Conservation (phyloP, 2,329 filamentous ascomycete genomes). For the Ambrosiella beaveri region DNA sequence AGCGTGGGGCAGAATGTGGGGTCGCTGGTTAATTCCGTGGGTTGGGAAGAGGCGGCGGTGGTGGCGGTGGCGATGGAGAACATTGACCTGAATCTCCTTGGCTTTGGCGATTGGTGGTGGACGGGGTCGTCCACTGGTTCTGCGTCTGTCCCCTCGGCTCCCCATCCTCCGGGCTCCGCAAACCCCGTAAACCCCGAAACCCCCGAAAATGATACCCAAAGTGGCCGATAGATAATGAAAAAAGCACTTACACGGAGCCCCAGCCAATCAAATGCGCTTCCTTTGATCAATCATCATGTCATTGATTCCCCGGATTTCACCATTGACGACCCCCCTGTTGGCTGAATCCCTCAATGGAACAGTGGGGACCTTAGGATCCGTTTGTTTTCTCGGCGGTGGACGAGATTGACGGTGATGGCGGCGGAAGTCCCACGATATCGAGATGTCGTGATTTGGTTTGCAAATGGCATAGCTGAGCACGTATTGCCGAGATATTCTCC, state of each 20-base stretch:
- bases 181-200: no score
- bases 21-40: neutral
- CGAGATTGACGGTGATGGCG: no score
- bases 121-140: no score
- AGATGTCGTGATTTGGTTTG: no score
- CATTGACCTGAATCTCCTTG: neutral
- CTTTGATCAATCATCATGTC: neutral
- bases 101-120: neutral
- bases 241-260: neutral
- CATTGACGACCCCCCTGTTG: constrained; percentile 3
- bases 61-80: constrained; percentile 1
- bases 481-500: no score
- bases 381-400: no score
- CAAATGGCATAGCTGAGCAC: no score
- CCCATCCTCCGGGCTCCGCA: neutral
- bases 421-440: no score
- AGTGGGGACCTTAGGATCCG: no score
- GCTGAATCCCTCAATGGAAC: neutral
- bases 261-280: neutral
- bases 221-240: no score
- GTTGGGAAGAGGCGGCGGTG: neutral
- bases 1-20: neutral
- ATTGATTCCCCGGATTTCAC: constrained; percentile 7
- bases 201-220: no score
- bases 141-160: neutral